Conservation (phyloP, 495 filamentous ascomycete genomes). For the Aspergillus cavernicola region DNA sequence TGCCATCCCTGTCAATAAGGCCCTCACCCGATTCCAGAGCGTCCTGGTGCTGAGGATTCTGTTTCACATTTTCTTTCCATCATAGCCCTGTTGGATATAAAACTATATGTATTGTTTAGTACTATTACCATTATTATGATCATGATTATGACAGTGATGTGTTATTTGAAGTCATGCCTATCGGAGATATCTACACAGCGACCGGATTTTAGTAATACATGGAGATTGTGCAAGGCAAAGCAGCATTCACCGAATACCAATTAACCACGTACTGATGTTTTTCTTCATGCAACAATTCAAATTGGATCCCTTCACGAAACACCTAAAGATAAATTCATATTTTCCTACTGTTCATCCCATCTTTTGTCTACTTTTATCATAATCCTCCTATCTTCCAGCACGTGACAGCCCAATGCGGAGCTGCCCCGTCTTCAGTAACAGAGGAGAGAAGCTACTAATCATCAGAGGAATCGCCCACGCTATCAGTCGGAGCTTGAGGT, state of each 20-base stretch:
- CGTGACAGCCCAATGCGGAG: constrained; percentile 37
- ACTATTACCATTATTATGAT: constrained; percentile 12
- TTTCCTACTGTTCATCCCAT: no score
- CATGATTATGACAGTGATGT: constrained; percentile 10
- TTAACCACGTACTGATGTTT: no score
- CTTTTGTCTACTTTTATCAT: no score
- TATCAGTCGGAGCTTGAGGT: background rate
- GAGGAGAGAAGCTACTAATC: background rate
- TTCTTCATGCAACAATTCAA: no score
- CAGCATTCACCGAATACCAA: background rate
- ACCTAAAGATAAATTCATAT: no score
- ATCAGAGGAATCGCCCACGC: background rate
- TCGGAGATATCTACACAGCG: no score
- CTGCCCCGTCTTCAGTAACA: constrained; percentile 19
- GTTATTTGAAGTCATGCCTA: no score
- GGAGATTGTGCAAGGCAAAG: background rate
- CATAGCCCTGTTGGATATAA: constrained; percentile 22
- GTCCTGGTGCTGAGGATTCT: constrained; percentile 3
- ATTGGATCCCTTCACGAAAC: no score
- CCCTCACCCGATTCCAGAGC: constrained; percentile 1
- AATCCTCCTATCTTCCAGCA: background rate
- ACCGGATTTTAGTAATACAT: no score
- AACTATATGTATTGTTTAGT: constrained; percentile 19
- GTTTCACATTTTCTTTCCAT: background rate
- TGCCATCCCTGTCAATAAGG: constrained; percentile 4